Evolutionary conservation across 805 yeast genomes (phyloP), one percentile per base, ranked within the genome.

Genomic region (Teunomyces stri): DNA sequence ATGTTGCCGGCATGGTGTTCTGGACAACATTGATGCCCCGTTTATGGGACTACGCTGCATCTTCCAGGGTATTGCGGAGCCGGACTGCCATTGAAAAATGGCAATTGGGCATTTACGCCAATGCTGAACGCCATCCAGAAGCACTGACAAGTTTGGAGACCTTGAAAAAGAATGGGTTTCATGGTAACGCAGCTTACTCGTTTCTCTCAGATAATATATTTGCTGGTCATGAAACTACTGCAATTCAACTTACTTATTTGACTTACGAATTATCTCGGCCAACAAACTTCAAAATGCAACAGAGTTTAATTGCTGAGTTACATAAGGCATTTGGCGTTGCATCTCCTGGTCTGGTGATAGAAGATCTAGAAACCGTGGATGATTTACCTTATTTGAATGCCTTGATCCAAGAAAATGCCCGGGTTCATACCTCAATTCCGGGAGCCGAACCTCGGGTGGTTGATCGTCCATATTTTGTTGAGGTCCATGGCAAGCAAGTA

Each of bases 151-250:
- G 75, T 2, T 57, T 72, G 33, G 69, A 68, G 47, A 55, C 68
- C 4, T 57, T 72, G 42, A 65, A 66, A 33, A 59, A 57, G 42
- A 57, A 57, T 43, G 74, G 74, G 1, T 51, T 64, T 27, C 45
- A 43, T 5, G 73, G 70, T 2, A 56, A 59, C 28, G 47, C 59
- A 41, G 76, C 76, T 2, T 72, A 70, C 53, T 62, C 74, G 0
- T 68, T 71, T 48, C 51, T 72, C 15, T 62, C 78, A 39, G 91
- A 85, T 57, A 88, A 85, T 59, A 73, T 84, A 33, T 84, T 85
- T 40, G 91, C 91, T 0, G 91, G 91, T 3, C 90, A 85, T 58
- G 86, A 84, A 57, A 85, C 91, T 4, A 84, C 62, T 9, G 88
- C 86, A 0, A 74, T 81, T 5, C 81, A 83, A n/a, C 60, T 85